Conservation (phyloP, 2,329 filamentous ascomycete genomes). For the Ophiostoma perfectum region DNA sequence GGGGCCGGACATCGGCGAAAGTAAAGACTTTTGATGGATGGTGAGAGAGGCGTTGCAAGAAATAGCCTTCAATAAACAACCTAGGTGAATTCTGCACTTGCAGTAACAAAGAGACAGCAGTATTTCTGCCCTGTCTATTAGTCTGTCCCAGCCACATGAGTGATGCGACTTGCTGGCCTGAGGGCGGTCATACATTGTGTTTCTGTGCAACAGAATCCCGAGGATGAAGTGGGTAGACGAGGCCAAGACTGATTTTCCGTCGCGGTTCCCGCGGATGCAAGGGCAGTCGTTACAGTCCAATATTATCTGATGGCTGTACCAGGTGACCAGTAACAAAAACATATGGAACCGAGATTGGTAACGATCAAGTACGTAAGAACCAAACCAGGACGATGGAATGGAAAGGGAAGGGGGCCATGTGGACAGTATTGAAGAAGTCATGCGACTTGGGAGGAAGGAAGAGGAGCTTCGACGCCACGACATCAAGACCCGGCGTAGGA, state of each 20-base stretch:
- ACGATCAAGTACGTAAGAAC: background rate
- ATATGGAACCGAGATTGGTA: background rate
- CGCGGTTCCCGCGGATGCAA: slow-evolving; percentile 7
- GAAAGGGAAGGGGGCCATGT: background rate
- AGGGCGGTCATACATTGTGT: background rate
- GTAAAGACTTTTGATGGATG: too few species aligned
- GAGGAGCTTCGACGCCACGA: too few species aligned
- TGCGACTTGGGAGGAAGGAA: background rate
- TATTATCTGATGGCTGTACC: background rate
- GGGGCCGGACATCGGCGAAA: too few species aligned
- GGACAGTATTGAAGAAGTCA: background rate
- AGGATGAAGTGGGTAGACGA: background rate
- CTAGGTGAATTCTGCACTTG: too few species aligned
- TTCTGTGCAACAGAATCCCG: background rate
- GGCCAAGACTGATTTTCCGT: background rate
- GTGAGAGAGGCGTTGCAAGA: too few species aligned
- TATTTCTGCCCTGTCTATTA: too few species aligned
- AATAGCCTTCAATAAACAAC: too few species aligned
- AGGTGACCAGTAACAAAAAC: background rate
- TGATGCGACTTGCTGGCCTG: background rate
- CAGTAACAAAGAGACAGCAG: too few species aligned
- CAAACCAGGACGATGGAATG: background rate
- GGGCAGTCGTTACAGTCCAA: background rate
- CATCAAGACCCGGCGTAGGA: background rate
- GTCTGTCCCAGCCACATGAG: background rate